Evolutionary conservation across 768 basidiomycete genomes (phyloP).

Genomic region (Amanita rubescens): DNA sequence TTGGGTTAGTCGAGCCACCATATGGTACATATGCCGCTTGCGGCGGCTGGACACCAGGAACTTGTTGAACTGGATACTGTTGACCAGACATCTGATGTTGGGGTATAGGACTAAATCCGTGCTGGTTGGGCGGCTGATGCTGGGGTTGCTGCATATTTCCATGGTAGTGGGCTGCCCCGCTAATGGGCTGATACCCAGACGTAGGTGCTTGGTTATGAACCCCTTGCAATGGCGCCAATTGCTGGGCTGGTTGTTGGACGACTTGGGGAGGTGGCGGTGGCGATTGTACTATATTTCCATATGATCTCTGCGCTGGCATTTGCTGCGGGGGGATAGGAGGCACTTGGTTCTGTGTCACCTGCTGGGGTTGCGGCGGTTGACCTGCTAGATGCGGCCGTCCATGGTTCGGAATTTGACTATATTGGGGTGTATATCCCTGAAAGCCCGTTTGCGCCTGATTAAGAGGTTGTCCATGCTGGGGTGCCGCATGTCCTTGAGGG

Average conservation of each 20-base stretch:
- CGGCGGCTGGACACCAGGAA: background rate
- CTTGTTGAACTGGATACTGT: background rate
- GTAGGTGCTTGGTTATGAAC: background rate
- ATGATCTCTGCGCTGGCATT: background rate
- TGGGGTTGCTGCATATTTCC: background rate
- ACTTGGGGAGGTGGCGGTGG: background rate
- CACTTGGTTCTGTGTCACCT: background rate
- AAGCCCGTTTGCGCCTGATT: too few relatives aligned
- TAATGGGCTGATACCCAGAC: background rate
- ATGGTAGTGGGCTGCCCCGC: background rate
- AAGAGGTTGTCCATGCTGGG: too few relatives aligned
- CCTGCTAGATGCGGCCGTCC: slow-evolving; percentile 2
- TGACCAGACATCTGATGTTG: background rate
- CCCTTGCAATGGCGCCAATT: background rate
- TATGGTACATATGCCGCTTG: background rate
- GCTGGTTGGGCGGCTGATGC: background rate
- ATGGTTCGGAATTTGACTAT: background rate
- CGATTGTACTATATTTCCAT: background rate
- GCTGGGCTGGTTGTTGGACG: background rate
- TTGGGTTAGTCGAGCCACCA: background rate
- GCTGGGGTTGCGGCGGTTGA: background rate
- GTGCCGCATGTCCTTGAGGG: background rate
- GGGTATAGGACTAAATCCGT: background rate
- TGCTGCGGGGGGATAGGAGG: background rate
- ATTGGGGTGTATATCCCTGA: background rate